phyloP scores from a whole-genome alignment of 2,329 filamentous ascomycete genomes.

The Ampelomyces quisqualis region DNA sequence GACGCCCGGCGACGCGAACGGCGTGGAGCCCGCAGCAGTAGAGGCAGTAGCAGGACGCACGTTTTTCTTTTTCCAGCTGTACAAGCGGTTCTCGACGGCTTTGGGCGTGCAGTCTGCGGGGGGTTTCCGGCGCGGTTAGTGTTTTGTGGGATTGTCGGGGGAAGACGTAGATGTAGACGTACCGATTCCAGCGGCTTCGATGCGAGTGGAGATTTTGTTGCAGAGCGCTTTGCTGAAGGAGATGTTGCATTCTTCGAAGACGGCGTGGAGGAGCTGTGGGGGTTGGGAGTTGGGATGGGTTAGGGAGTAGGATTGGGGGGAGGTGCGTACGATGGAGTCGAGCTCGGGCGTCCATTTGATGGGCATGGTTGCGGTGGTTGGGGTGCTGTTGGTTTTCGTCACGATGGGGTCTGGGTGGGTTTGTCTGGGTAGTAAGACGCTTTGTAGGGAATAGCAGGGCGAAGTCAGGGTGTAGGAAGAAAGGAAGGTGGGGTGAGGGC shows the following conservation, averaged over 20 bases:
- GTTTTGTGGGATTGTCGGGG: neutral
- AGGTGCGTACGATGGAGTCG: constrained; percentile 1
- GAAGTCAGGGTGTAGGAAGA: neutral
- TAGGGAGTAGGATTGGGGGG: neutral
- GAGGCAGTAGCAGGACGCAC: neutral
- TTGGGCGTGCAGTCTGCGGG: constrained; percentile 34
- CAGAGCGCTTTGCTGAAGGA: constrained; percentile 14
- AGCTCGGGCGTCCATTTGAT: constrained; percentile 1
- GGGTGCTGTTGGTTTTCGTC: too few species aligned
- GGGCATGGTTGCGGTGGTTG: neutral
- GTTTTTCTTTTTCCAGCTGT: constrained; percentile 23
- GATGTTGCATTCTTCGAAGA: constrained; percentile 4
- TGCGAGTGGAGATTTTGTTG: constrained; percentile 13
- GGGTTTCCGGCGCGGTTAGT: neutral
- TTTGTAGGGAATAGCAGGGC: too few species aligned
- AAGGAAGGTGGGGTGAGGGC: neutral
- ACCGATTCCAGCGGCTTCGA: constrained; percentile 10
- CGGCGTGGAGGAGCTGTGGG: neutral
- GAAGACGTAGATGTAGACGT: neutral
- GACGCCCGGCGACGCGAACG: too few species aligned
- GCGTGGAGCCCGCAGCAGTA: neutral
- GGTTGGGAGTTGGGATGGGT: neutral
- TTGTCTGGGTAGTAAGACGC: too few species aligned
- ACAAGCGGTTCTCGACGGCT: constrained; percentile 28
- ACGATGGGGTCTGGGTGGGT: neutral